Conservation (phyloP, 2,329 filamentous ascomycete genomes). For the Sclerotinia glacialis region DNA sequence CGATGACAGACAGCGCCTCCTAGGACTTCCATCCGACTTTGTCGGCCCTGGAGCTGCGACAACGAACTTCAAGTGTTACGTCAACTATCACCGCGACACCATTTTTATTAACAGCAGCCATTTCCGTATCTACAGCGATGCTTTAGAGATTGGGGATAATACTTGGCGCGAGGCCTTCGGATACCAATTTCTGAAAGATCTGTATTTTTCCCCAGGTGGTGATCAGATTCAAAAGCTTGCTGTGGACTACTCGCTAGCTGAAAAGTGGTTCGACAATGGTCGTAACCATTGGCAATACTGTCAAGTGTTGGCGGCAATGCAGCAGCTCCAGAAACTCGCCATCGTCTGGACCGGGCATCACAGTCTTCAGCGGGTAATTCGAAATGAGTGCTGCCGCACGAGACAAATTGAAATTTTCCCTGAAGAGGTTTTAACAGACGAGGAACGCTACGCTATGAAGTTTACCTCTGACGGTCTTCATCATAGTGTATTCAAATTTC, state of each 20-base stretch:
- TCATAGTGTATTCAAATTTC: neutral
- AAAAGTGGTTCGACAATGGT: neutral
- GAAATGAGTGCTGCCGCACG: neutral
- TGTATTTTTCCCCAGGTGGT: neutral
- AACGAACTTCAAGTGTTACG: neutral
- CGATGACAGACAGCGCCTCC: neutral
- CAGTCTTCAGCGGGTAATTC: neutral
- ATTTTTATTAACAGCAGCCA: neutral
- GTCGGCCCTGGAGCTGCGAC: neutral
- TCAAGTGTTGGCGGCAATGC: constrained; percentile 9
- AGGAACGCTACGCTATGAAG: neutral
- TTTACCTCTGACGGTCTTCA: neutral
- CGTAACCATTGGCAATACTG: constrained; percentile 2
- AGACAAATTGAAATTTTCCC: neutral
- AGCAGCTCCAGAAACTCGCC: neutral
- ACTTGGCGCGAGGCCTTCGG: constrained; percentile 8
- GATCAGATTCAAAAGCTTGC: neutral
- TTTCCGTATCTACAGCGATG: neutral
- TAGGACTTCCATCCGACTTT: neutral
- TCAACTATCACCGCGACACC: neutral
- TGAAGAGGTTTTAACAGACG: neutral
- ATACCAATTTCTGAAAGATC: constrained; percentile 1
- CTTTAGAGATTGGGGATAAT: neutral
- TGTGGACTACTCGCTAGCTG: neutral
- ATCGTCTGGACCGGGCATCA: neutral